Evolutionary conservation across 306 rosid species (phyloP), one percentile per base, ranked within the genome.

Genomic region (Glycine tomentella): DNA sequence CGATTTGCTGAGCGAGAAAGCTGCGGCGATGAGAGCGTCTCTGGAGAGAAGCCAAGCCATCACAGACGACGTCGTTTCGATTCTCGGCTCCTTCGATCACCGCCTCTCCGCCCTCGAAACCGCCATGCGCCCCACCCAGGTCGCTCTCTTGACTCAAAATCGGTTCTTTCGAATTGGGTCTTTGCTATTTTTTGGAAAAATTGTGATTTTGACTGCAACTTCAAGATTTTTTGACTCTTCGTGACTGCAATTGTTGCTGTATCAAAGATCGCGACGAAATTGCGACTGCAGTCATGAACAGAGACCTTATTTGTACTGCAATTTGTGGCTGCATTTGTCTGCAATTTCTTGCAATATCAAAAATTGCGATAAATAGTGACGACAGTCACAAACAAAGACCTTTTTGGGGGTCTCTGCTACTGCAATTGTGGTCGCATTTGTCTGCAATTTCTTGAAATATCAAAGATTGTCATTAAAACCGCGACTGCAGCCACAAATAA

Each of bases 121-220:
- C 77, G 97, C 97, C 87, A 92, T 92, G 97, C 92, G 97, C 4
- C 97, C 97, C 7, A 92, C 97, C 78, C 97, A 92, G 95, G 97
- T 90, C 4, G 17, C 38, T 66, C 64, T 31, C 16, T 20, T 6
- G 1, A 8, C 20, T 63, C 17, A 12, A 63, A 63, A 33, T 12
- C 46, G 9, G 0, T 12, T 34, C 6, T 33, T 63, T 63, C 12
- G 0, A 62, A 62, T 5, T 62, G 44, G 67, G 44, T 62, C 16
- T 62, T 31, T 5, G 67, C 44, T 25, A 58, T 3, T 0, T 58
- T 20, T 20, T 58, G 0, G 1, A 58, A 20, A 58, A 8, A 3
- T 3, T 3, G 5, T 8, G 5, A 17, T 57, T 16, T 57, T 3
- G 25, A 34, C 12, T 4, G 65, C n/a, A 4, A 25, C 1, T 0